Base-by-base conservation (phyloP, 1,139 yeast species). In the Hyphopichia burtonii region DNA sequence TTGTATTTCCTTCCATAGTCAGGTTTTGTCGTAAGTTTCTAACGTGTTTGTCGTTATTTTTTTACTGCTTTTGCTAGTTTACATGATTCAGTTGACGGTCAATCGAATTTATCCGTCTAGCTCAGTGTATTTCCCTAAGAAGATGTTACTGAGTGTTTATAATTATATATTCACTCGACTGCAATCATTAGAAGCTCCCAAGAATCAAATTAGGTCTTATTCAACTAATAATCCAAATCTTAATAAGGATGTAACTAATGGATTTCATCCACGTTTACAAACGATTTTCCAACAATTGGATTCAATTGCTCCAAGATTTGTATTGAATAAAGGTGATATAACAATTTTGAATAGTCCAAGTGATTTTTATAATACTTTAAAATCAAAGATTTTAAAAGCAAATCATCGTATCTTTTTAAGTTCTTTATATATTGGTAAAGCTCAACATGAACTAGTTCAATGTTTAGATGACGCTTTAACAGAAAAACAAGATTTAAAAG, bases 401-500 rank as follows among this genome's bases (percentile, higher is more conserved):
- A 76, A 83, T 44, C 48, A 63, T 6, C 72, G 96, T 36, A 74
- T 93, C 14, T 93, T 89, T 56, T 71, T 93, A 39, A 86, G 96
- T 6, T 85, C 96, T 3, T 71, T 93, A 38, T 94, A 94, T 58
- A 74, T 93, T 41, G 99, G 99, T 3, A 86, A 83, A 52, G 61
- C 81, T 2, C 96, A 93, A 59, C 68, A 76, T 39, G 98, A 91
- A 48, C 73, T 93, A 27, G 68, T 86, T 16, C 71, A 72, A n/a
- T 76, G 83, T 48, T 48, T 88, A 3, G 72, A 74, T 14, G 59
- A 64, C 4, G 93, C 96, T 0, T 65, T 93, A 51, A 54, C 60
- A 3, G 58, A 60, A 2, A 88, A 86, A 49, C 77, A 81, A 1
- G 66, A 80, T 22, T 70, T 93, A 44, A 75, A 78, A 49, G 86